Percentiles rank a stretch among this genome's conserved stretches.
Evolutionary conservation across 1,139 yeast genomes (phyloP).

Genomic region (Yamadazyma oceani): DNA sequence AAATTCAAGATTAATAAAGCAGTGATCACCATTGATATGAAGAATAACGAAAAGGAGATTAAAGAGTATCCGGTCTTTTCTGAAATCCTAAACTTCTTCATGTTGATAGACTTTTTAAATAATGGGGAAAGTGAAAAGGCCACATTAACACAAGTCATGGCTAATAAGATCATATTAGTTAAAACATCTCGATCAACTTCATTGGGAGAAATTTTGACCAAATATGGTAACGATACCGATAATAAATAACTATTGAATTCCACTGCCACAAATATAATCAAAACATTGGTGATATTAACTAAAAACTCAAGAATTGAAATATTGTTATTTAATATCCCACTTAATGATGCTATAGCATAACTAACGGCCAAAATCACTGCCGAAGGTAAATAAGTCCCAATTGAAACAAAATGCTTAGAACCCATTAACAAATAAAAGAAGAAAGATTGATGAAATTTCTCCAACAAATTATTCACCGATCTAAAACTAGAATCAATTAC

Average conservation of each 20-base stretch:
- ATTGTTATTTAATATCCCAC: conserved; percentile 51
- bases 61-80: conserved; percentile 28
- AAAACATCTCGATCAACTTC: conserved; percentile 17
- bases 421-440: conserved; percentile 86
- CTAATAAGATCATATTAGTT: conserved; percentile 19
- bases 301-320: conserved; percentile 24
- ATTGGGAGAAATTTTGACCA: conserved; percentile 15
- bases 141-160: conserved; percentile 20
- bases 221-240: conserved; percentile 28
- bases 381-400: conserved; percentile 89
- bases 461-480: conserved; percentile 87
- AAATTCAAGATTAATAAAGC: conserved; percentile 82
- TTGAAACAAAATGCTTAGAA: conserved; percentile 81
- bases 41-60: conserved; percentile 49
- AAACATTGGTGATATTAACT: conserved; percentile 25
- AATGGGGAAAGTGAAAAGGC: conserved; percentile 22
- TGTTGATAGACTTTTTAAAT: conserved; percentile 11
- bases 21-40: conserved; percentile 67
- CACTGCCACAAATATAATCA: conserved; percentile 34
- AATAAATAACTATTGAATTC: conserved; percentile 32
- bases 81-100: conserved; percentile 16
- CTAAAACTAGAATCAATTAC: conserved; percentile 84
- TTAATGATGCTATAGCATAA: conserved; percentile 70
- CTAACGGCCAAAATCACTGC: conserved; percentile 73
- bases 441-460: conserved; percentile 95